These are phyloP conservation scores for Funneliformis geosporum DNA, from an alignment of 192 early-diverging fungal genomes.

Conservation along the genomic window DNA sequence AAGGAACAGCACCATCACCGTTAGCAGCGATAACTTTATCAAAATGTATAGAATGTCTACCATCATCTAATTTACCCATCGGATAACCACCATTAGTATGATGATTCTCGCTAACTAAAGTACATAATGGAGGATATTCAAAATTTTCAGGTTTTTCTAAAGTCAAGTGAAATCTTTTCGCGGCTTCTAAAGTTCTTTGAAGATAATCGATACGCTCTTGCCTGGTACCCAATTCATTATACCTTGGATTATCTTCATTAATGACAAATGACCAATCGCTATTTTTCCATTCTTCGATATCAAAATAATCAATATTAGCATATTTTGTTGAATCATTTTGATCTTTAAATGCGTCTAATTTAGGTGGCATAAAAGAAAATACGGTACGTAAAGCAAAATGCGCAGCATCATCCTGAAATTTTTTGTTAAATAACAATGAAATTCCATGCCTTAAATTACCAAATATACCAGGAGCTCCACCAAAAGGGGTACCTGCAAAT, in stretches of 20 bases:
- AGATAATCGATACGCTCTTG: constrained; percentile 22
- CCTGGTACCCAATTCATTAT: constrained; percentile 12
- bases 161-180: constrained; percentile 11
- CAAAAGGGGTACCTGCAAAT: constrained; percentile 18
- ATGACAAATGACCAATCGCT: neutral
- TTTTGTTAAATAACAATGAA: constrained; percentile 19
- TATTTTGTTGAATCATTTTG: neutral
- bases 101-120: neutral
- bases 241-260: neutral
- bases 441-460: neutral
- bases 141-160: constrained; percentile 11
- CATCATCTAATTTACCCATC: neutral
- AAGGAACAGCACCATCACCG: constrained; percentile 11
- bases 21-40: neutral
- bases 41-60: neutral
- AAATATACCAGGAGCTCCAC: constrained; percentile 21
- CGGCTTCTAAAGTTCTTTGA: constrained; percentile 5
- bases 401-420: constrained; percentile 12
- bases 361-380: neutral
- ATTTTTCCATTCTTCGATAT: constrained; percentile 11
- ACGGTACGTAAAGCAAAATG: constrained; percentile 7
- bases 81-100: constrained; percentile 5
- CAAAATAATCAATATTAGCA: constrained; percentile 17
- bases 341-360: constrained; percentile 7
- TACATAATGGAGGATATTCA: constrained; percentile 22